Evolutionary conservation across 2,329 filamentous ascomycete species (phyloP), one percentile per base, ranked within the genome.

Genomic region (Ophiostoma montium): DNA sequence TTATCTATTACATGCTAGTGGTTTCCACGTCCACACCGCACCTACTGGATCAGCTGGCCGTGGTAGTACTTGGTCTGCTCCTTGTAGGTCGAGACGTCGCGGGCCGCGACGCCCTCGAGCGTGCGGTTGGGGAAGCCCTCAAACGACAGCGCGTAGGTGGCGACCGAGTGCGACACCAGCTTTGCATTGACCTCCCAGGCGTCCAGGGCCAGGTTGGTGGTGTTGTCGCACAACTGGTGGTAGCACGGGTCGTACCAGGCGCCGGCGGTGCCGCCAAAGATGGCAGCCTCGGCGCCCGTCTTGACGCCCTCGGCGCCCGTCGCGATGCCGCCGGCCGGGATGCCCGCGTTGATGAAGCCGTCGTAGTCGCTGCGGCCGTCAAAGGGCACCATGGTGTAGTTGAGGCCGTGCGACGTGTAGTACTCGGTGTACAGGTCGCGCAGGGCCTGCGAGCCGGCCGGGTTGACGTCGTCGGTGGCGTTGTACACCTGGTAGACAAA

Each of bases 291-390:
- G 32, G 78, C 71, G 46, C 71, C 65, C 0, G 82, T 86, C 75
- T 88, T 89, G 65, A 85, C 62, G 12, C 75, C 82, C 63, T 89
- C 84, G 1, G 85, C 85, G 35, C 85, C 85, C 2, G 84, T 87
- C 49, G 84, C 83, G 53, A 89, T 77, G 30, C 85, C 85, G 21
- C 85, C 84, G 1, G 77, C 77, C 0, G 85, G 82, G 38, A 89
- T 86, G 3, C 81, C 81, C 50, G 76, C 72, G 33, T 76, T 71
- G 58, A 88, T 82, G 67, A 90, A 89, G 1, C 78, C 81, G 46
- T 80, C 82, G 57, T 90, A 90, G 63, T 92, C 86, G 54, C 80
- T 86, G 51, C 85, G 79, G 7, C 85, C 85, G 57, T 87, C 82
- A 56, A 92, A 90, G 2, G 78, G 75, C 27, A 84, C 84, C 51